phyloP scores from a whole-genome alignment of 2,329 filamentous ascomycete species.

The Pseudovirgaria hyperparasitica region DNA sequence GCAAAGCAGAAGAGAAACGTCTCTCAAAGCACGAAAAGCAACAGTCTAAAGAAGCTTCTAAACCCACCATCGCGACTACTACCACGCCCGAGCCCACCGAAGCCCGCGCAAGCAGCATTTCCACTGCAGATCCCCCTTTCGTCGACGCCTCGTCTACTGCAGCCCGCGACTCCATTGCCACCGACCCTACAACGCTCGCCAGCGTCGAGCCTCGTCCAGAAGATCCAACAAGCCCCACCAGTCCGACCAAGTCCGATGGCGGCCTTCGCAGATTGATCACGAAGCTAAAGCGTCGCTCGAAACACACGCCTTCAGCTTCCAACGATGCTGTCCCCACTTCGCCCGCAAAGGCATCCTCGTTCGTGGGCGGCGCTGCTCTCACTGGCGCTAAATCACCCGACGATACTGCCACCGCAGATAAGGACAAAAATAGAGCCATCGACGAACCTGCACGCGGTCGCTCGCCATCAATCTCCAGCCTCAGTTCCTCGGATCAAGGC shows the following conservation, averaged over 20 bases:
- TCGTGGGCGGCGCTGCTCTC: slow-evolving; percentile 40
- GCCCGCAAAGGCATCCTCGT: slow-evolving; percentile 11
- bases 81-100: slow-evolving; percentile 2
- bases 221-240: slow-evolving; percentile 11
- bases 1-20: slow-evolving; percentile 41
- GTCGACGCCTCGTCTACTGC: slow-evolving; percentile 4
- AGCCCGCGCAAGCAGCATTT: slow-evolving; percentile 1
- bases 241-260: slow-evolving; percentile 7
- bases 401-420: slow-evolving; percentile 8
- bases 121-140: background rate
- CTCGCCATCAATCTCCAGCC: slow-evolving; percentile 8
- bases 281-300: slow-evolving; percentile 27
- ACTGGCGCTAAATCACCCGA: slow-evolving; percentile 17
- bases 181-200: slow-evolving; percentile 4
- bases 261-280: slow-evolving; percentile 23
- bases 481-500: slow-evolving; percentile 1
- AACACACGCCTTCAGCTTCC: slow-evolving; percentile 11
- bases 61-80: slow-evolving; percentile 5
- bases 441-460: slow-evolving; percentile 28
- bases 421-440: slow-evolving; percentile 25
- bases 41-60: slow-evolving; percentile 28
- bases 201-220: slow-evolving; percentile 2
- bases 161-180: slow-evolving; percentile 2
- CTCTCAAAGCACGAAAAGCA: slow-evolving; percentile 39
- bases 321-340: background rate